Evolutionary conservation across 108 stramenopile species (phyloP), one percentile per base, ranked within the genome.

Genomic region (Aureococcus anophagefferens): DNA sequence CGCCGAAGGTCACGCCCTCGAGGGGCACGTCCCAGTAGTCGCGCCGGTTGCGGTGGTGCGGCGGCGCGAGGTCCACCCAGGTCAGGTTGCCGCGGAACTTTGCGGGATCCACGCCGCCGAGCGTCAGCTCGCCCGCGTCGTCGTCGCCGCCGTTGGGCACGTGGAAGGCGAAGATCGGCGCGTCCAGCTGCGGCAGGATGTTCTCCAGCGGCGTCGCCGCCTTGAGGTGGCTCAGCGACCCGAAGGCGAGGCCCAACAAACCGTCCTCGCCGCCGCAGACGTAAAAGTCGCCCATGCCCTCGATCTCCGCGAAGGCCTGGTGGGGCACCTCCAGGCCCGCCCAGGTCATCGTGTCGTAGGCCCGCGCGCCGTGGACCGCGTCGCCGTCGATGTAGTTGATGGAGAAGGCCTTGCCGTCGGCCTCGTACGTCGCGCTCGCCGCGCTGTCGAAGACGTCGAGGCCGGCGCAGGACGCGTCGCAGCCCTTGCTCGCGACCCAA

Each of bases 251-350:
- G 51, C 51, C 51, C 7, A 59, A 25, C 21, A 69, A 30, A 34
- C 73, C 67, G 66, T 74, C 68, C 34, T 66, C 65, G 28, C 62
- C 79, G 35, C 83, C 84, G 14, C 80, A 16, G 29, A 68, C 62
- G 69, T 68, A 87, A 17, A 84, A 84, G 21, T 82, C 74, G 59
- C 87, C 87, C 30, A 87, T 81, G 71, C 85, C 82, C 15, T 77
- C 77, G 35, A 84, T 64, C 70, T 85, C 84, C 33, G 83, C 87
- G 46, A 87, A 87, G 33, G 63, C 72, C 80, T 84, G 77, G 59
- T 33, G 67, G 32, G 67, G 62, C 9, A 85, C 84, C 0, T 28
- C 30, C 17, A 85, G 70, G 36, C 85, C 84, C n/a, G 75, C 85
- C 35, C 80, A 25, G 35, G n/a, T 70, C 7, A 86, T 31, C 45